Evolutionary conservation across 306 rosid species (phyloP).

Genomic region (Vicia faba): DNA sequence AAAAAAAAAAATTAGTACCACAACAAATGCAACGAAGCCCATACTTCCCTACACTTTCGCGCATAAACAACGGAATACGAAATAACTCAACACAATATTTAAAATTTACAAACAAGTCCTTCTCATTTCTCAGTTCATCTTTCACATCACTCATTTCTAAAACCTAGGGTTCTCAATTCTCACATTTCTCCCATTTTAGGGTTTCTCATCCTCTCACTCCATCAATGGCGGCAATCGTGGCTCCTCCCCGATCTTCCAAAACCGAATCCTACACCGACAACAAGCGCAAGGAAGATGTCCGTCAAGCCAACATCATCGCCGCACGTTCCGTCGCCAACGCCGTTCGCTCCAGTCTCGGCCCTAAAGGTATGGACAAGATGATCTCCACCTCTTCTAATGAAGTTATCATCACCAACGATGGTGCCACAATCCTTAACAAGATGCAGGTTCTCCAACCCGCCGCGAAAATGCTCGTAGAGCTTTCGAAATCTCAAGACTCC

Average conservation of each 20-base stretch:
- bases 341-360: conserved; percentile 91
- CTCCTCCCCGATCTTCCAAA: conserved; percentile 65
- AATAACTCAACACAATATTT: not conserved
- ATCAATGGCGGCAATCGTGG: conserved; percentile 74
- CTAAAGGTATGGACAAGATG: conserved; percentile 99
- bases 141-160: not conserved
- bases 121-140: not conserved
- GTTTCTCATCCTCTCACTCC: not conserved
- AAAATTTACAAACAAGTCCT: not conserved
- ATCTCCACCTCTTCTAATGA: conserved; percentile 86
- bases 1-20: too few species aligned
- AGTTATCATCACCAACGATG: conserved; percentile 96
- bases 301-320: conserved; percentile 82
- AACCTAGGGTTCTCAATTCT: conserved; percentile 10
- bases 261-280: conserved; percentile 89
- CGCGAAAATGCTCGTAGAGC: conserved; percentile 96
- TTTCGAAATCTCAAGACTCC: conserved; percentile 89
- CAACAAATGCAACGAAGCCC: too few species aligned
- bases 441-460: conserved; percentile 98
- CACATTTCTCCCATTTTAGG: conserved; percentile 1
- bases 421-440: conserved; percentile 95
- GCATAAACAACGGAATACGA: not conserved
- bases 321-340: conserved; percentile 88
- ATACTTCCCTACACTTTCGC: not conserved
- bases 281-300: conserved; percentile 94